These are phyloP conservation scores for Lagenidium sp. DNA, from an alignment of 352 stramenopile genomes.

Conservation along the genomic window DNA sequence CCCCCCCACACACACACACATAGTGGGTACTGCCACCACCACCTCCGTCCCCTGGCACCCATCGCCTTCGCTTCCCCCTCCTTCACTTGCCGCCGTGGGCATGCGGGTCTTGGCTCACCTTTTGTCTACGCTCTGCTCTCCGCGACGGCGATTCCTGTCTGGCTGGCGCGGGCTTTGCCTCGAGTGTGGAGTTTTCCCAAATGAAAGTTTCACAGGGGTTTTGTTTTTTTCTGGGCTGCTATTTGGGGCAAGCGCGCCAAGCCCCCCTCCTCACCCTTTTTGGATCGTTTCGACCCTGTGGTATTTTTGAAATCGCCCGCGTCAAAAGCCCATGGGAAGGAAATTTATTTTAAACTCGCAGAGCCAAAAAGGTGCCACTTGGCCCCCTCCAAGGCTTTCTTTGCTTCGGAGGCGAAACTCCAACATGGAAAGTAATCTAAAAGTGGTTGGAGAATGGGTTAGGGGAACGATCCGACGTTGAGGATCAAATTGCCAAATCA, in stretches of 20 bases:
- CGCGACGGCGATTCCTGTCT: slow-evolving; percentile 49
- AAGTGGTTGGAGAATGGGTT: slow-evolving; percentile 9
- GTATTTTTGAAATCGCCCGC: slow-evolving; percentile 21
- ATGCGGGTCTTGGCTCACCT: slow-evolving; percentile 32
- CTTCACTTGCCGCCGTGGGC: no score
- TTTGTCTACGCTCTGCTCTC: slow-evolving; percentile 24
- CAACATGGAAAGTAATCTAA: slow-evolving; percentile 10
- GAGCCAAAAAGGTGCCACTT: not conserved
- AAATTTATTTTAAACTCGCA: slow-evolving; percentile 15
- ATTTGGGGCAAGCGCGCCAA: slow-evolving; percentile 5
- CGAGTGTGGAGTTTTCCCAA: slow-evolving; percentile 79
- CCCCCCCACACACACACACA: no score
- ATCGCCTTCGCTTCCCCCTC: not conserved
- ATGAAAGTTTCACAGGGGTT: slow-evolving; percentile 58
- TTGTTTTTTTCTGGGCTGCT: slow-evolving; percentile 22
- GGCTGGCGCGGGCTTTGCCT: slow-evolving; percentile 63
- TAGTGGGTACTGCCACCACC: no score
- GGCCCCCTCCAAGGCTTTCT: not conserved
- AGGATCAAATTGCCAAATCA: slow-evolving; percentile 12
- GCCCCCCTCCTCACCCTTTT: slow-evolving; percentile 4
- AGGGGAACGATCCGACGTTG: slow-evolving; percentile 10
- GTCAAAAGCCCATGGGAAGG: not conserved
- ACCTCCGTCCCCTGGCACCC: not conserved
- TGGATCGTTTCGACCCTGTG: slow-evolving; percentile 8
- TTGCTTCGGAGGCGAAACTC: slow-evolving; percentile 2